Evolutionary conservation across 2,329 filamentous ascomycete species (phyloP).

Genomic region (Rugonectria rugulosa): DNA sequence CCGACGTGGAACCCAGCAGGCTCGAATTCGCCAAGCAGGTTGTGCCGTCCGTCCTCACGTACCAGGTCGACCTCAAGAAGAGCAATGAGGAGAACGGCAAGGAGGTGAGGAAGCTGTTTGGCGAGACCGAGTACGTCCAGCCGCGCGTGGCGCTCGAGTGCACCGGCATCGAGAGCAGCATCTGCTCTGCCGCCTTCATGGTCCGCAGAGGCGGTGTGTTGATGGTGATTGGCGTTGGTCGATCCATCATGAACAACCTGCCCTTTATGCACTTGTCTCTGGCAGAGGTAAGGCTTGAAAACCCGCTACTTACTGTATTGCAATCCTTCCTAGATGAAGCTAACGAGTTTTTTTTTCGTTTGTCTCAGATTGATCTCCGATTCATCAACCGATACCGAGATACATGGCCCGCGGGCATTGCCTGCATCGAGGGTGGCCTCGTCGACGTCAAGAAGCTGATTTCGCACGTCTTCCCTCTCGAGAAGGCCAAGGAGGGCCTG

Average conservation of each 20-base stretch:
- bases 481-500: conserved; percentile 63
- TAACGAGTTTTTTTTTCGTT: background rate
- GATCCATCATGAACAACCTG: conserved; percentile 67
- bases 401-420: conserved; percentile 73
- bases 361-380: conserved; percentile 62
- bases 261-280: conserved; percentile 73
- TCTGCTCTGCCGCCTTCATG: conserved; percentile 64
- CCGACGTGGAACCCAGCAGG: conserved; percentile 64
- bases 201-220: conserved; percentile 66
- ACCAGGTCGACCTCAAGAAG: conserved; percentile 57
- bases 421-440: conserved; percentile 64
- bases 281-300: conserved; percentile 57
- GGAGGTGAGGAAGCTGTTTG: conserved; percentile 62
- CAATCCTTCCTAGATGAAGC: background rate
- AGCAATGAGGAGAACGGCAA: conserved; percentile 58
- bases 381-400: conserved; percentile 77
- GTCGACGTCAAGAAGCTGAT: conserved; percentile 67
- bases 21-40: conserved; percentile 65
- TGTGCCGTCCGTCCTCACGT: conserved; percentile 61
- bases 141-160: conserved; percentile 70
- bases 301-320: background rate
- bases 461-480: conserved; percentile 69
- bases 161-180: conserved; percentile 70
- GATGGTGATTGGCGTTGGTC: conserved; percentile 71
- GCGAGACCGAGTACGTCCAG: conserved; percentile 60